Evolutionary conservation across 257 asterid genomes (phyloP).

Genomic region (Ballota nigra): DNA sequence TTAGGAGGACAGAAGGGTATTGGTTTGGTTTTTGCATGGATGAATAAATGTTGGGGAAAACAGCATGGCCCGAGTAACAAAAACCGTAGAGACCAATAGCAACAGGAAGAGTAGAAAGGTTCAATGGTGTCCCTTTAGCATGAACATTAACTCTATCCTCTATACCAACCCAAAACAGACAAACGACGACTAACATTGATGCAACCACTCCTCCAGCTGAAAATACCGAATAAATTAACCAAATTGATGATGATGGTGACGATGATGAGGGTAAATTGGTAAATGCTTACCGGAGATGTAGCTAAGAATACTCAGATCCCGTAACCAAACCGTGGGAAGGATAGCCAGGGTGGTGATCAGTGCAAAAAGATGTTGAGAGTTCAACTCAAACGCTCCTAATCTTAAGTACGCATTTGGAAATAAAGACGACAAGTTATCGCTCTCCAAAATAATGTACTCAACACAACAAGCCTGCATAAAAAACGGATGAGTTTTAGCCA

Average conservation of each 20-base stretch:
- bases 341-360: constrained; percentile 57
- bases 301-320: constrained; percentile 82
- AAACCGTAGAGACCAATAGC: constrained; percentile 94
- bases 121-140: constrained; percentile 43
- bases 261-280: not conserved
- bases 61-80: constrained; percentile 98
- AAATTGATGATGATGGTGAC: not conserved
- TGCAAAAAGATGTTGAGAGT: constrained; percentile 72
- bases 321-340: constrained; percentile 90
- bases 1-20: constrained; percentile 69
- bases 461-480: constrained; percentile 80
- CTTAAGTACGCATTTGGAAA: constrained; percentile 76
- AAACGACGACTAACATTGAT: constrained; percentile 63
- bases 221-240: not conserved
- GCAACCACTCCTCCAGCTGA: constrained; percentile 97
- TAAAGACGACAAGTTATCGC: constrained; percentile 79
- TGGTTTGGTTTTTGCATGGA: constrained; percentile 76
- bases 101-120: constrained; percentile 81
- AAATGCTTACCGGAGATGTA: constrained; percentile 76
- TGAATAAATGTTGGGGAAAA: constrained; percentile 85
- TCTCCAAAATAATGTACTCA: constrained; percentile 85
- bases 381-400: constrained; percentile 52
- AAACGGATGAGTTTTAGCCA: constrained; percentile 12
- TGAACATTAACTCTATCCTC: constrained; percentile 63
- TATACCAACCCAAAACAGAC: constrained; percentile 89